phyloP scores from a whole-genome alignment of 1,139 yeast genomes.

The Hansenula anomala region DNA sequence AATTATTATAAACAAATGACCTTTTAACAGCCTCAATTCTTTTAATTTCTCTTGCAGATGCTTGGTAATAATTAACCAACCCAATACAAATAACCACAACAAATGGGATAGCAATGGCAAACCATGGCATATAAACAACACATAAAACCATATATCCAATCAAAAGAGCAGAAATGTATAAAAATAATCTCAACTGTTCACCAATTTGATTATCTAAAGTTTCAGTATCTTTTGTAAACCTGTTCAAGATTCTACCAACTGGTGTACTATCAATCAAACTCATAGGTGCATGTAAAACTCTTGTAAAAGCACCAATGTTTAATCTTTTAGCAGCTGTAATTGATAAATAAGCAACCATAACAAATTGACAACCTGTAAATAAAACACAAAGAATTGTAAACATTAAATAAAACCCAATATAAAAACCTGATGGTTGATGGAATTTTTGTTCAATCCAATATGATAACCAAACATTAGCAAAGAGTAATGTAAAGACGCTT shows the following conservation, averaged over 20 bases:
- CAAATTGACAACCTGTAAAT: slow-evolving; percentile 33
- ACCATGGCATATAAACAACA: slow-evolving; percentile 70
- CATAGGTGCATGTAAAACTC: slow-evolving; percentile 74
- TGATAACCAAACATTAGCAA: slow-evolving; percentile 68
- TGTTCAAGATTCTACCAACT: slow-evolving; percentile 60
- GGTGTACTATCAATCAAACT: slow-evolving; percentile 65
- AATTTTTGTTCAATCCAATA: slow-evolving; percentile 63
- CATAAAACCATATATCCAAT: slow-evolving; percentile 64
- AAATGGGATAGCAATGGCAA: slow-evolving; percentile 65
- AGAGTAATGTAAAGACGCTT: slow-evolving; percentile 50
- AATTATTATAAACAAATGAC: no score
- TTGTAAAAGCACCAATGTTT: slow-evolving; percentile 49
- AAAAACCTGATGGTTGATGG: slow-evolving; percentile 8
- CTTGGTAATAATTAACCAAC: slow-evolving; percentile 61
- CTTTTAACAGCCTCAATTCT: slow-evolving; percentile 75
- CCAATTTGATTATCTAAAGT: slow-evolving; percentile 70
- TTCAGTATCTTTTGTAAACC: slow-evolving; percentile 81
- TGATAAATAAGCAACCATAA: no score
- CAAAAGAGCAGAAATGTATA: slow-evolving; percentile 47
- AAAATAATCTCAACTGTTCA: slow-evolving; percentile 49
- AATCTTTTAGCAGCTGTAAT: slow-evolving; percentile 29
- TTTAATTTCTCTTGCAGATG: slow-evolving; percentile 78
- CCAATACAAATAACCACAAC: slow-evolving; percentile 41
- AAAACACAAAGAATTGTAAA: slow-evolving; percentile 53
- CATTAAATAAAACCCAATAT: slow-evolving; percentile 52